These are phyloP conservation scores for Acer yangbiense DNA, from an alignment of 345 rosid genomes.

Conservation along the genomic window DNA sequence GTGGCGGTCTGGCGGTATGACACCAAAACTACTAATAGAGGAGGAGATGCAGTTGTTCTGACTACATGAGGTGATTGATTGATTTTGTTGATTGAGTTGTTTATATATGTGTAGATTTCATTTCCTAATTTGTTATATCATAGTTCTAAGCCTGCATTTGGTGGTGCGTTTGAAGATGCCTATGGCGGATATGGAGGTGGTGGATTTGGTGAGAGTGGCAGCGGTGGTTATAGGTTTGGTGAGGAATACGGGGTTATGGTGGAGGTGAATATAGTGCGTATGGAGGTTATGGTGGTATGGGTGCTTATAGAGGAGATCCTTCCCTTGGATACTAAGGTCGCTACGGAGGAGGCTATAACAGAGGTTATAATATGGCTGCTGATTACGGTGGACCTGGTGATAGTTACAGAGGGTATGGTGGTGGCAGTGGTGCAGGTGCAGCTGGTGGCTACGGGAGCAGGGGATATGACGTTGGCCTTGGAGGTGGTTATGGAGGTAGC, in stretches of 20 bases:
- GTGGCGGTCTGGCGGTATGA: too few relatives aligned
- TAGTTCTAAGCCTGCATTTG: constrained; percentile 62
- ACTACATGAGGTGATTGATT: too few relatives aligned
- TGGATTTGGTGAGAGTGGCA: constrained; percentile 57
- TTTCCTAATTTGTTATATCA: background rate
- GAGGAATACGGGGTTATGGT: constrained; percentile 66
- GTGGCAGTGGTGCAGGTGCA: constrained; percentile 38
- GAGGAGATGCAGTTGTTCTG: too few relatives aligned
- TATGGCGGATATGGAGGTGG: constrained; percentile 52
- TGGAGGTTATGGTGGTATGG: constrained; percentile 61
- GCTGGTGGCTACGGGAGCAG: constrained; percentile 36
- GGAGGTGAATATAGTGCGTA: constrained; percentile 71
- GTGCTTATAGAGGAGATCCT: constrained; percentile 77
- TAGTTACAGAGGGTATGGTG: constrained; percentile 60
- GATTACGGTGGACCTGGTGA: constrained; percentile 65
- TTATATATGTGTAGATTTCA: too few relatives aligned
- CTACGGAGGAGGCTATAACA: constrained; percentile 66
- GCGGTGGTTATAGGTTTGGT: constrained; percentile 57
- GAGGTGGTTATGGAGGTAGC: constrained; percentile 42
- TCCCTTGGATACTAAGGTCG: constrained; percentile 75
- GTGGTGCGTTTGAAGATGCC: constrained; percentile 51
- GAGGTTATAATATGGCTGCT: constrained; percentile 67
- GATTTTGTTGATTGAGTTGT: too few relatives aligned
- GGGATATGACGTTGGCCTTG: constrained; percentile 41
- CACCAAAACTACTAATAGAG: too few relatives aligned